Percentiles rank a stretch among this genome's conserved stretches.
Conservation (phyloP, 139 green algal species). For the Chlamydomonas sphaeroides region DNA sequence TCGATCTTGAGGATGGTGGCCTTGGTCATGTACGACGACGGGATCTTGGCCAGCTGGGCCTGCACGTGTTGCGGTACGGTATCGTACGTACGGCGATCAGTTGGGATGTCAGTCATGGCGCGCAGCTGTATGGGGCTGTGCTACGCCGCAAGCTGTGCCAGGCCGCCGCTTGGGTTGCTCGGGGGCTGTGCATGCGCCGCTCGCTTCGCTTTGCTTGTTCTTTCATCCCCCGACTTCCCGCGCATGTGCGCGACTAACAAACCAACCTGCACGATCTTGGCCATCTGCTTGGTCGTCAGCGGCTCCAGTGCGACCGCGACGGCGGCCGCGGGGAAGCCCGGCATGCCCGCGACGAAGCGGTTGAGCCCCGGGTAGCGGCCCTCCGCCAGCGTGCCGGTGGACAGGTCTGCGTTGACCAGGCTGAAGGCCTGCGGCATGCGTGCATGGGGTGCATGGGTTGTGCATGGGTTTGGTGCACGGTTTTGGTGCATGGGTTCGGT, state of each 20-base stretch:
- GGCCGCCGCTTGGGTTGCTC: too few species aligned
- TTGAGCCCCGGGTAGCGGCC: neutral
- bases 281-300: neutral
- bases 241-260: too few species aligned
- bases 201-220: too few species aligned
- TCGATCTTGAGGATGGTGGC: neutral
- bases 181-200: too few species aligned
- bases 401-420: neutral
- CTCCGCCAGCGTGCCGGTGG: neutral
- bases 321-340: neutral
- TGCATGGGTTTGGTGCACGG: too few species aligned
- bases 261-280: neutral
- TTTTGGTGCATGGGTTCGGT: too few species aligned
- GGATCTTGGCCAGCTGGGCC: neutral
- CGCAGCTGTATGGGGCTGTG: too few species aligned
- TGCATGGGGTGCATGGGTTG: too few species aligned
- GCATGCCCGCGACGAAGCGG: neutral
- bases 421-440: neutral
- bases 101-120: too few species aligned
- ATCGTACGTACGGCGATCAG: too few species aligned
- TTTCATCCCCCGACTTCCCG: too few species aligned
- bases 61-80: neutral
- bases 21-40: neutral
- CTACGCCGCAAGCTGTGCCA: too few species aligned
- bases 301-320: neutral